Evolutionary conservation across 176 grass and related monocot genomes (phyloP).

Genomic region (Saccharum officinarum): DNA sequence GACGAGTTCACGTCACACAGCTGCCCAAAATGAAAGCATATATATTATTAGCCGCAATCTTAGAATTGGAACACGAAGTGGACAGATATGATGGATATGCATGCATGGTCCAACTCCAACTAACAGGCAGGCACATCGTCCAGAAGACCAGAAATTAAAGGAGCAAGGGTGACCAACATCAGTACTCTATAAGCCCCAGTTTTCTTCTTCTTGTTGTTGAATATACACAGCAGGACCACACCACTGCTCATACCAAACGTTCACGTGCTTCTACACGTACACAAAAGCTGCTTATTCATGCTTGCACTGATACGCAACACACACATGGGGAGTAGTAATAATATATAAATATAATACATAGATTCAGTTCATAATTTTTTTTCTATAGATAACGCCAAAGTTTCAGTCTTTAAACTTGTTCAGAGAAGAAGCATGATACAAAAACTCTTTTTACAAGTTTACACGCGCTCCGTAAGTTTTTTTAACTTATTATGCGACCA

Average conservation of each 20-base stretch:
- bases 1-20: background rate
- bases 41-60: conserved; percentile 17
- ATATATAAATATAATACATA: background rate
- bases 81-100: background rate
- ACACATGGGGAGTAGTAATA: background rate
- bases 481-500: no score
- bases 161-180: background rate
- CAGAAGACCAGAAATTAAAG: no score
- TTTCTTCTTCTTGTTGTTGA: background rate
- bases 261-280: background rate
- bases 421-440: background rate
- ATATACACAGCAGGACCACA: background rate
- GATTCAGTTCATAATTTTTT: background rate
- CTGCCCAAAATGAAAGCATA: background rate
- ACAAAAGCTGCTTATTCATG: background rate
- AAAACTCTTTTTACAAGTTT: no score
- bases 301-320: background rate
- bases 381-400: background rate
- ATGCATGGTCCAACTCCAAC: conserved; percentile 6
- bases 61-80: background rate
- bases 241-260: background rate
- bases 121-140: no score
- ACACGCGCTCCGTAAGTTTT: no score
- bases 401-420: background rate
- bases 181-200: background rate